Evolutionary conservation across 1,284 basidiomycete species (phyloP), one percentile per base, ranked within the genome.

Genomic region (Apiotrichum montevideense): DNA sequence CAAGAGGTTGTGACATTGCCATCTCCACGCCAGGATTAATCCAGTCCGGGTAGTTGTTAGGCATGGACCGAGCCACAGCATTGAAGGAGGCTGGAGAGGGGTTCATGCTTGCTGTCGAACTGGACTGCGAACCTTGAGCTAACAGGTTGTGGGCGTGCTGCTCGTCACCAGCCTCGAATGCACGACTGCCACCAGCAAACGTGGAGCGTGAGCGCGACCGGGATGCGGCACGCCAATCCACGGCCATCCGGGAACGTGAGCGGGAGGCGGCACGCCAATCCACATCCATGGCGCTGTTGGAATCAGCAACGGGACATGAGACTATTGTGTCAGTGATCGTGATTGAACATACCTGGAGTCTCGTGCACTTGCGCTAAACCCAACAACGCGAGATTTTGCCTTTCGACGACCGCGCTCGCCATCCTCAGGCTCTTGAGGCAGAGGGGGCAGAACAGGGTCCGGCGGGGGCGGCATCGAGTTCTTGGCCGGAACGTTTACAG

Each of bases 251-350:
- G 29, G 95, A 97, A 61, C 93, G 84, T 13, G 93, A 96, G 59
- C 93, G 84, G 70, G 90, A 93, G 69, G 90, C 85, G 15, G 88
- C 87, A 46, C 92, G 84, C 92, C 94, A 97, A 72, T 98, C 95
- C 87, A 98, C 96, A 42, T 75, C 74, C 63, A 78, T 80, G 15
- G 77, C 71, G 51, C 72, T 75, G 52, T 61, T 13, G 11, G 29
- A 39, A 44, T 8, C 4, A 9, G 37, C 37, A 13, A 13, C 13
- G 37, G 9, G 13, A 39, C 13, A 39, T 39, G 37, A 39, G 37
- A 29, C 29, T 29, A 29, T 29, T 29, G 29, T 29, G 29, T 29
- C 34, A 35, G 46, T 39, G 44, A 37, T 45, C 35, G 50, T 48
- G 46, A 52, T 41, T 43, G 6, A n/a, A 57, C 59, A 51, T 43